Evolutionary conservation across 2,329 filamentous ascomycete genomes (phyloP), one percentile per base, ranked within the genome.

Genomic region (Pseudopithomyces maydicus): DNA sequence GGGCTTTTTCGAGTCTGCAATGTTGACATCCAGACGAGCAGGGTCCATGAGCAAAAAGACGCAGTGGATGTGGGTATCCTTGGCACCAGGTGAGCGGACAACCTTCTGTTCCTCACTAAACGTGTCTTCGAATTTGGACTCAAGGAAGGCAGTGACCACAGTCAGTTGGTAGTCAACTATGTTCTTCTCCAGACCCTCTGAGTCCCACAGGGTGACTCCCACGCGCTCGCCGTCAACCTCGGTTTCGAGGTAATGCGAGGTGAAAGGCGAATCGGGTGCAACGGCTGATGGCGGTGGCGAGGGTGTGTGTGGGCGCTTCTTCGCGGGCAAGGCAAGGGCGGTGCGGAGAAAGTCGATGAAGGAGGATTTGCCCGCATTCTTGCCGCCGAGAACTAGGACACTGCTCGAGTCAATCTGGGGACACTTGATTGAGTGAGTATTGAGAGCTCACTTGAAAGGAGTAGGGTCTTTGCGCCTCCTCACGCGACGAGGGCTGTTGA

Each of bases 31-130:
- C 22, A 99, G 86, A 44, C 91, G 89, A 51, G 87, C 82, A 1
- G 95, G 95, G 74, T 99, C 95, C 53, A 99, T 86, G 54, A 99
- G 81, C 54, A 98, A 83, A 78, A 99, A 97, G 53, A 92, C 92
- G 65, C 92, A 96, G 74, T 99, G 95, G 64, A 99, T 97, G 76
- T 99, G 95, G 49, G 94, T 97, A 80, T 99, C 95, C 74, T 92
- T 91, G 63, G 91, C 90, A 54, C 93, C 94, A 23, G 95, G 94
- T 52, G 93, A 92, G 69, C 95, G 90, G 60, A 97, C 84, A 45
- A 99, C 93, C 81, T 97, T 98, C 85, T 96, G 96, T 81, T 99
- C 95, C 78, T 99, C 95, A 47, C 87, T 87, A 74, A 99, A 96
- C 0, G 95, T 98, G 71, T 99, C 95, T 75, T 99, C 94, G 67